phyloP scores from a whole-genome alignment of 2,329 filamentous ascomycete genomes.

The Pseudocercospora eumusae region DNA sequence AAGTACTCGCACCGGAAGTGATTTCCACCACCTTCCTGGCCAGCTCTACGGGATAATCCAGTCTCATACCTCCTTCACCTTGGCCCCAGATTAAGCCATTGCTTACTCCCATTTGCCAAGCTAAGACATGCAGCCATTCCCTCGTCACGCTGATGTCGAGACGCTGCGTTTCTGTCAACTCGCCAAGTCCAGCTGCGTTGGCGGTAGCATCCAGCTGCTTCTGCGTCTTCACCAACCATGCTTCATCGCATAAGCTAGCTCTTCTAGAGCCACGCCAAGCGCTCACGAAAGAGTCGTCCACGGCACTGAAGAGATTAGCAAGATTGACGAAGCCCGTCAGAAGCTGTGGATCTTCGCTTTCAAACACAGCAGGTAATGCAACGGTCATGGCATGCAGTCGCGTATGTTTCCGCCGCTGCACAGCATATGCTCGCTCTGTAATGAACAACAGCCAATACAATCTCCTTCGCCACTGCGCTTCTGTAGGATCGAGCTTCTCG shows the following conservation, averaged over 20 bases:
- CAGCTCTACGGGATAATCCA: constrained; percentile 43
- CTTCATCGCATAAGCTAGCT: constrained; percentile 39
- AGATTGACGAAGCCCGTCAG: constrained; percentile 42
- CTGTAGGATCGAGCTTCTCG: constrained; percentile 35
- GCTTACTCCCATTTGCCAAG: constrained; percentile 43
- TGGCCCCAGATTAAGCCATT: constrained; percentile 42
- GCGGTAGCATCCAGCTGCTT: constrained; percentile 39
- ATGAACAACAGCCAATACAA: constrained; percentile 60
- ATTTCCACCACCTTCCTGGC: constrained; percentile 40
- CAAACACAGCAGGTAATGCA: constrained; percentile 38
- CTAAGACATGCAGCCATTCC: constrained; percentile 42
- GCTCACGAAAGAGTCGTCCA: constrained; percentile 41
- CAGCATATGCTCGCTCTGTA: constrained; percentile 52
- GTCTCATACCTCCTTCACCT: constrained; percentile 39
- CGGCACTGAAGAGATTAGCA: constrained; percentile 40
- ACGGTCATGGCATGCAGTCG: constrained; percentile 37
- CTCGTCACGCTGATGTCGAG: constrained; percentile 40
- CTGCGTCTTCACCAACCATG: constrained; percentile 40
- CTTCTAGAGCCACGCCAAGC: constrained; percentile 40
- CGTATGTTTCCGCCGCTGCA: constrained; percentile 40
- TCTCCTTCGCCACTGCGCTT: constrained; percentile 41
- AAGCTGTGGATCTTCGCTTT: constrained; percentile 39
- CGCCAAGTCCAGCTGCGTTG: constrained; percentile 28
- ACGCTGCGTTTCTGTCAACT: constrained; percentile 40
- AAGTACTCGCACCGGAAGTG: constrained; percentile 32